phyloP scores from a whole-genome alignment of 495 filamentous ascomycete species.

The Glonium stellatum region DNA sequence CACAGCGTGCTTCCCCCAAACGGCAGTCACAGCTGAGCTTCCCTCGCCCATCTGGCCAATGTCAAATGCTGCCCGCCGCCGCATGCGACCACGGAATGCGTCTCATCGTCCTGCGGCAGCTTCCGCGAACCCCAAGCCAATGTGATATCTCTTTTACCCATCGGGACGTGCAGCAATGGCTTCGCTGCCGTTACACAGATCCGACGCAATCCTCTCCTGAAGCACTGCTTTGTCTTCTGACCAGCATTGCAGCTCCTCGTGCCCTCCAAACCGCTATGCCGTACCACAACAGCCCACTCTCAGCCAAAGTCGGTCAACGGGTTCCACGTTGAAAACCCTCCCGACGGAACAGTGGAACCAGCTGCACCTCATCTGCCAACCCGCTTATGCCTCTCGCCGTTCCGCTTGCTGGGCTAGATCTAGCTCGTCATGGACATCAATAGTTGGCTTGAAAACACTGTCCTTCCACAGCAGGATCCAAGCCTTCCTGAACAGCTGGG shows the following conservation, averaged over 20 bases:
- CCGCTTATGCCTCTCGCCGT: neutral
- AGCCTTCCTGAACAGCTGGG: conserved; percentile 15
- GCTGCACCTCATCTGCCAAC: neutral
- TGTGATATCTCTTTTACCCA: conserved; percentile 10
- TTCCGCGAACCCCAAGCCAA: conserved; percentile 9
- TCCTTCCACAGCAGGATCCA: conserved; percentile 16
- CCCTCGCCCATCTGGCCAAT: neutral
- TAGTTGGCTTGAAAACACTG: conserved; percentile 21
- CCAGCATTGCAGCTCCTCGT: conserved; percentile 9
- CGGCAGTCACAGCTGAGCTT: neutral
- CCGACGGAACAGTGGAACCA: conserved; percentile 7
- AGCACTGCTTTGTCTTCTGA: conserved; percentile 8
- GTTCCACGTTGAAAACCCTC: neutral
- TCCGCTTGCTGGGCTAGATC: neutral
- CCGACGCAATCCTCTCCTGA: conserved; percentile 6
- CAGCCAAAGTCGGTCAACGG: neutral
- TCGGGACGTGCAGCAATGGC: conserved; percentile 7
- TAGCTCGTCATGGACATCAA: conserved; percentile 19
- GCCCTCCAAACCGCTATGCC: conserved; percentile 9
- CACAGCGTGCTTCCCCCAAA: neutral
- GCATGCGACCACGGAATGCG: neutral
- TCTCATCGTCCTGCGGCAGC: neutral
- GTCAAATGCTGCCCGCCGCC: neutral
- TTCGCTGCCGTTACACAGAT: conserved; percentile 19
- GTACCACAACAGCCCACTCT: conserved; percentile 16